Evolutionary conservation across 192 early-diverging fungal genomes (phyloP).

Genomic region (Entomortierella beljakovae): DNA sequence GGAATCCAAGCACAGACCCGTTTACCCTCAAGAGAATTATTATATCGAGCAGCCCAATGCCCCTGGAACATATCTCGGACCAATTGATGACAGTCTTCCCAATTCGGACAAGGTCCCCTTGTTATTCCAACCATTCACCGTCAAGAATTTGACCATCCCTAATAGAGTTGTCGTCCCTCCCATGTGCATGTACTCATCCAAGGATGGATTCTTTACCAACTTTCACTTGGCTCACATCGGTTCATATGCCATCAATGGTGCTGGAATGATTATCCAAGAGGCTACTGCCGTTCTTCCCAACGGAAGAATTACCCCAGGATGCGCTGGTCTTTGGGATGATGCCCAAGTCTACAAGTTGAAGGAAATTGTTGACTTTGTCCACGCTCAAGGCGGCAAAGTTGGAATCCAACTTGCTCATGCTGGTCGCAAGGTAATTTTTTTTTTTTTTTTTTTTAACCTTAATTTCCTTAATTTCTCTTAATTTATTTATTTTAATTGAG

Average conservation of each 20-base stretch:
- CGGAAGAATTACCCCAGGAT: conserved; percentile 83
- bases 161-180: conserved; percentile 85
- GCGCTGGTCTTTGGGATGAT: conserved; percentile 87
- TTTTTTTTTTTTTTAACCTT: conserved; percentile 1
- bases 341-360: conserved; percentile 75
- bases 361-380: conserved; percentile 71
- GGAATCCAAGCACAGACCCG: conserved; percentile 10
- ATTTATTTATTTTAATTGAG: no score
- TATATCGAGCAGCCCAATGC: conserved; percentile 31
- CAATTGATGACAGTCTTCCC: conserved; percentile 31
- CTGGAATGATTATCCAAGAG: conserved; percentile 85
- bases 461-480: no score
- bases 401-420: conserved; percentile 89
- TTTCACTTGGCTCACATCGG: conserved; percentile 74
- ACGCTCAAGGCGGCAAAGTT: conserved; percentile 66
- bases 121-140: conserved; percentile 76
- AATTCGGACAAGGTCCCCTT: conserved; percentile 22
- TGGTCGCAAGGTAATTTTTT: conserved; percentile 73
- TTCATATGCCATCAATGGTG: conserved; percentile 80
- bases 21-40: conserved; percentile 32
- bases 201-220: conserved; percentile 75
- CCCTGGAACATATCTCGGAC: conserved; percentile 45
- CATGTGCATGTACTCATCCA: conserved; percentile 85
- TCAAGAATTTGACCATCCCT: conserved; percentile 75
- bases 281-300: conserved; percentile 78